These are phyloP conservation scores for Perilla frutescens DNA, from an alignment of 257 asterid genomes.

Conservation along the genomic window DNA sequence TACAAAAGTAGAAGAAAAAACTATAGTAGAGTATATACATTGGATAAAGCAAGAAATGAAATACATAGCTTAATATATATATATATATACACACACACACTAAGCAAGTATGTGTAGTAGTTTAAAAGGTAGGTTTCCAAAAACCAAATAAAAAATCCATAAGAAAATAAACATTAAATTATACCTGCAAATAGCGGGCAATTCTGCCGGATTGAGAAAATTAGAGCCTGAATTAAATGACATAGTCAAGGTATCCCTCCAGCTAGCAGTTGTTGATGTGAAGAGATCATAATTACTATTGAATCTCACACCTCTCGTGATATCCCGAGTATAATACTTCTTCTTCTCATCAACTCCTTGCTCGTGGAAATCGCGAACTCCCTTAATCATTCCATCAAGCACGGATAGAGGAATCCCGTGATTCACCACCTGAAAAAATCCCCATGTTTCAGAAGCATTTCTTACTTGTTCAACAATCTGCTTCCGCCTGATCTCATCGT, in stretches of 20 bases:
- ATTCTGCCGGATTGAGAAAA: slow-evolving; percentile 33
- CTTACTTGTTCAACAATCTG: slow-evolving; percentile 40
- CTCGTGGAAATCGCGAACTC: slow-evolving; percentile 37
- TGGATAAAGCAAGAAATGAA: no score
- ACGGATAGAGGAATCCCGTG: slow-evolving; percentile 43
- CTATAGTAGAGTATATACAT: no score
- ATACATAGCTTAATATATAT: no score
- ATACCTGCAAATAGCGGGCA: slow-evolving; percentile 53
- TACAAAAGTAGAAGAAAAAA: no score
- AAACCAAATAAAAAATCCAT: not conserved
- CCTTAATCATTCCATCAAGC: slow-evolving; percentile 35
- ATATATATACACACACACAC: no score
- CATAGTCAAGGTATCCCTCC: slow-evolving; percentile 53
- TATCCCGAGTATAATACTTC: slow-evolving; percentile 47
- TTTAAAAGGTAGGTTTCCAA: no score
- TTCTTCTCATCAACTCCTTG: slow-evolving; percentile 39
- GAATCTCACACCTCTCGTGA: slow-evolving; percentile 24
- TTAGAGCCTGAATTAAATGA: slow-evolving; percentile 32
- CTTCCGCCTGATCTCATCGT: slow-evolving; percentile 20
- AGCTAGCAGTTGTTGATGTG: slow-evolving; percentile 40
- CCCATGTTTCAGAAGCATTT: slow-evolving; percentile 46
- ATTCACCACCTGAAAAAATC: slow-evolving; percentile 53
- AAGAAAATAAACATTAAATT: no score
- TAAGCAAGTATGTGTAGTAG: not conserved
- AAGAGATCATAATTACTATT: slow-evolving; percentile 44